Evolutionary conservation across 768 basidiomycete genomes (phyloP).

Genomic region (Hericium alpestre): DNA sequence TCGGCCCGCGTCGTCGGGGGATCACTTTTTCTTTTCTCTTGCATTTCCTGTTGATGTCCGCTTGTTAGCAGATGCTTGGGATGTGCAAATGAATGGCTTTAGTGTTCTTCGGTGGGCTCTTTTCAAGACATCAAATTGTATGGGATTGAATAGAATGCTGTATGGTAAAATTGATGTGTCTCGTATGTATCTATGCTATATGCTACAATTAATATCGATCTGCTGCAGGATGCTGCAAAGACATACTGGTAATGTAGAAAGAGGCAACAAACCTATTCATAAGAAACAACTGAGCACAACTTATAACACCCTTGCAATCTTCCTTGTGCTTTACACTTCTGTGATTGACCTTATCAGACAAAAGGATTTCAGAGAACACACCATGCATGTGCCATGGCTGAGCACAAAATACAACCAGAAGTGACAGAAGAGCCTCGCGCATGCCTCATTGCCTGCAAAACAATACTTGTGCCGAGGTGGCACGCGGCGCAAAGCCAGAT

Average conservation of each 20-base stretch:
- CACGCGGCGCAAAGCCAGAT: constrained; percentile 33
- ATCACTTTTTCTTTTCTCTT: constrained; percentile 8
- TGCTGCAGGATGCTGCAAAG: too few species aligned
- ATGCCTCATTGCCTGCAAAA: constrained; percentile 21
- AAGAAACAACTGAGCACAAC: too few species aligned
- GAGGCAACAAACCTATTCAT: too few species aligned
- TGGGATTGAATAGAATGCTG: not conserved
- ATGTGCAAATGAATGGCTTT: constrained; percentile 5
- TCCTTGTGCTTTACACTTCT: too few species aligned
- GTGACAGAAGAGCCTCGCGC: constrained; percentile 21
- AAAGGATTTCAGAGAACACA: constrained; percentile 7
- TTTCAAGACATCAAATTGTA: too few species aligned
- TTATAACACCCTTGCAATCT: constrained; percentile 19
- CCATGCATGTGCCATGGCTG: constrained; percentile 19
- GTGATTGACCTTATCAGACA: too few species aligned
- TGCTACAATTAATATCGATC: too few species aligned
- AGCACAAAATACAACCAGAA: constrained; percentile 19
- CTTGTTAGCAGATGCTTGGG: not conserved
- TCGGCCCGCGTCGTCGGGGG: constrained; percentile 13
- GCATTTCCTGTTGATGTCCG: constrained; percentile 2
- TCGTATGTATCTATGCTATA: too few species aligned
- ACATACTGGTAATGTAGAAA: too few species aligned
- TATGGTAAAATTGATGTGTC: too few species aligned
- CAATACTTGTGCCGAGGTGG: constrained; percentile 22
- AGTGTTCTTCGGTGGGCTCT: not conserved